Evolutionary conservation across 2,329 filamentous ascomycete species (phyloP), one percentile per base, ranked within the genome.

Genomic region (Daldinia eschscholtzii): DNA sequence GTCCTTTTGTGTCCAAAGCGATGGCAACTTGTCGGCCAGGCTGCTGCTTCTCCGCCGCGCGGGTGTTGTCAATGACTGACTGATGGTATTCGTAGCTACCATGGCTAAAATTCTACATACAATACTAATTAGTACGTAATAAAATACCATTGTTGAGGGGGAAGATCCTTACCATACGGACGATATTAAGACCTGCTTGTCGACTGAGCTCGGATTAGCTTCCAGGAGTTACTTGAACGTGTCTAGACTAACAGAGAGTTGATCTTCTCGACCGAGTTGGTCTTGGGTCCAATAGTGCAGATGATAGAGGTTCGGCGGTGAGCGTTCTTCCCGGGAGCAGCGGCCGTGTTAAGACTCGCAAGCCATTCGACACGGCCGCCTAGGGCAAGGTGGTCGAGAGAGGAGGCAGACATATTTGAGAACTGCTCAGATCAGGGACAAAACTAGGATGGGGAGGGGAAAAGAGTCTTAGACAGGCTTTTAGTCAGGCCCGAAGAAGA

Each of bases 251-350:
- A 71, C 69, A 71, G 28, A 37, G 66, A n/a, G 85, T 98, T 98
- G 86, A 99, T 97, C 83, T 94, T 94, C 86, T 98, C 93, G 65
- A 94, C 91, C 41, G 93, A 97, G 88, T 99, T 99, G 77, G 96
- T 99, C 91, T 98, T 99, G 80, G 96, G 96, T 71, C 96, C 96
- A 81, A 99, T 98, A 77, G 96, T 98, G 86, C 95, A 94, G 84
- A 99, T 98, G 86, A 99, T 99, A 80, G 94, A 97, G 72, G 95
- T 97, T 76, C 96, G 92, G 79, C 96, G 93, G 84, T 96, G 97
- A 30, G 69, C 63, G 86, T 97, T 94, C 83, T 91, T 93, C 77
- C 91, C 88, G 64, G 95, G 94, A 76, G 88, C 87, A 85, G 92
- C 94, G 80, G 96, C 92, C 74, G 95, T 98, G 86, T 98, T 91